These are phyloP conservation scores for Magnolia officinalis DNA, from an alignment of 164 flowering plant species.

Conservation along the genomic window DNA sequence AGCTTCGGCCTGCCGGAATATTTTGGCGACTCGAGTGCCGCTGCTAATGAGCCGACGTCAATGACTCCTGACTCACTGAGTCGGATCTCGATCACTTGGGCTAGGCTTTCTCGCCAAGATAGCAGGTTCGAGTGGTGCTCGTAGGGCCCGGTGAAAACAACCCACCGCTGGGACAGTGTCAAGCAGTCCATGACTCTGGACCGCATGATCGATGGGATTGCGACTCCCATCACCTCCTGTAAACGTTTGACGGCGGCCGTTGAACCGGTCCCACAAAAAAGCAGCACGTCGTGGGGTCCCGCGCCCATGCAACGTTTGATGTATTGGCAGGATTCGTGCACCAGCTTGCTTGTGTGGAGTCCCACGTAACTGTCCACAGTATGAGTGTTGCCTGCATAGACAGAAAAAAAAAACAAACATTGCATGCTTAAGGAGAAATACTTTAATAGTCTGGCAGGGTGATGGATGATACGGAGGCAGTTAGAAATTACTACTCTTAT, in stretches of 20 bases:
- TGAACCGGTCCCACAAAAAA: slow-evolving; percentile 10
- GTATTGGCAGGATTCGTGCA: slow-evolving; percentile 5
- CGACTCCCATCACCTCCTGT: slow-evolving; percentile 17
- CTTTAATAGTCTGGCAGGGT: too few relatives aligned
- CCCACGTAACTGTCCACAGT: slow-evolving; percentile 14
- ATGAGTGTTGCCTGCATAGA: slow-evolving; percentile 13
- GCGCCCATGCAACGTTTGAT: slow-evolving; percentile 12
- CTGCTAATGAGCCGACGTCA: slow-evolving; percentile 6
- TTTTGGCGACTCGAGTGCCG: slow-evolving; percentile 9
- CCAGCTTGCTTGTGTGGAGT: slow-evolving; percentile 5
- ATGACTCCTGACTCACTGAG: slow-evolving; percentile 5
- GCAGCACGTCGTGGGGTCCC: slow-evolving; percentile 7
- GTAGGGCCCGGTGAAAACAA: slow-evolving; percentile 15
- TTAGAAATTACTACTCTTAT: too few relatives aligned
- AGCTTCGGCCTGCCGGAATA: slow-evolving; percentile 15
- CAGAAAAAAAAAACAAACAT: too few relatives aligned
- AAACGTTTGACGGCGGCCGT: slow-evolving; percentile 10
- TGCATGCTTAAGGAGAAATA: too few relatives aligned
- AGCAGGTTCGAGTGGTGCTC: slow-evolving; percentile 25
- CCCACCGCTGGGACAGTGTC: slow-evolving; percentile 8
- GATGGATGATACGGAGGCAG: too few relatives aligned
- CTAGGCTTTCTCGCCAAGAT: slow-evolving; percentile 21
- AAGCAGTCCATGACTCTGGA: slow-evolving; percentile 5
- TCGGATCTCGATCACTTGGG: slow-evolving; percentile 19
- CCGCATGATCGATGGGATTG: slow-evolving; percentile 13